Percentiles rank a stretch among this genome's conserved stretches.
Conservation (phyloP, 1,284 basidiomycete genomes). For the Xanthoconium separans region DNA sequence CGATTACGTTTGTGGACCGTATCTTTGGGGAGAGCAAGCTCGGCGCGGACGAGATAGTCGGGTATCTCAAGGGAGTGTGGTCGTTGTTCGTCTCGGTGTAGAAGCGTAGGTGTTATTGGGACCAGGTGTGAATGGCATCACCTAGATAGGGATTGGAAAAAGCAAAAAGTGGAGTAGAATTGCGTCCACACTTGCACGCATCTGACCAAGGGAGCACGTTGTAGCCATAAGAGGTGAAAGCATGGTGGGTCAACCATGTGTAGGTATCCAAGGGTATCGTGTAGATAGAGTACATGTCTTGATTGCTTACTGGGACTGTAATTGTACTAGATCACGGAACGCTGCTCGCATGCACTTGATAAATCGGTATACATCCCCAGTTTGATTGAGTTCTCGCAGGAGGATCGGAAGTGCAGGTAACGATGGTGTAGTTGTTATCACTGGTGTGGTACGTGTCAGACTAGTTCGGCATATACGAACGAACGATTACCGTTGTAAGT, state of each 20-base stretch:
- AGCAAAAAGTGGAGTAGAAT: too few species aligned
- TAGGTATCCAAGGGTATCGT: slow-evolving; percentile 1
- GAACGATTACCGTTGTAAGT: slow-evolving; percentile 65
- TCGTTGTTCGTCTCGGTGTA: slow-evolving; percentile 72
- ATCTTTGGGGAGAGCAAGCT: slow-evolving; percentile 93
- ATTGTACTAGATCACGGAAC: slow-evolving; percentile 31
- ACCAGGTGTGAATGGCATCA: slow-evolving; percentile 20
- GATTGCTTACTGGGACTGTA: slow-evolving; percentile 1
- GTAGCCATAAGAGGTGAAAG: too few species aligned
- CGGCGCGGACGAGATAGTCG: slow-evolving; percentile 84
- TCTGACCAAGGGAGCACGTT: too few species aligned
- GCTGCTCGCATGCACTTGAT: slow-evolving; percentile 53
- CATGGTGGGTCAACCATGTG: background rate
- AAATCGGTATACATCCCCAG: slow-evolving; percentile 61
- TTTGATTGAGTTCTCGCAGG: slow-evolving; percentile 62
- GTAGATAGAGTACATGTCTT: background rate
- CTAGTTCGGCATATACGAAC: background rate
- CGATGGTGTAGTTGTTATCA: slow-evolving; percentile 66
- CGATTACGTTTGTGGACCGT: slow-evolving; percentile 92
- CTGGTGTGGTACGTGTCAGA: slow-evolving; percentile 36
- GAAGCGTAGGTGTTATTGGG: too few species aligned
- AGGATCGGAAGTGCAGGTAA: slow-evolving; percentile 62
- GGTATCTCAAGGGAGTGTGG: slow-evolving; percentile 88
- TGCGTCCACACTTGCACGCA: too few species aligned
- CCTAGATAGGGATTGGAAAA: slow-evolving; percentile 4